Conservation (phyloP, 75 land plant species). For the Pinus tabuliformis region DNA sequence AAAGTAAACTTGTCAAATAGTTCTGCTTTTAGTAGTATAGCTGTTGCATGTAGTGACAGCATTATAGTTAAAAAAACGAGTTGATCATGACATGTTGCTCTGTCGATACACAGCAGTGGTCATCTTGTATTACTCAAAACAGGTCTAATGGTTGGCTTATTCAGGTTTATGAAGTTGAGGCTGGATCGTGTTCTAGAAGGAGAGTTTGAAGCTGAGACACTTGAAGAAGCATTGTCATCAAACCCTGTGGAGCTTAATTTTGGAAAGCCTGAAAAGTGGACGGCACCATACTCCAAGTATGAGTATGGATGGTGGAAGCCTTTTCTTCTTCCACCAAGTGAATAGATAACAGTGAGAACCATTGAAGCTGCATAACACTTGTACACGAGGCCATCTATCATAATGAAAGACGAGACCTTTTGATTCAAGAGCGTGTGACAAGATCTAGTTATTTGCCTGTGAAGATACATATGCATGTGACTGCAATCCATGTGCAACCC, state of each 20-base stretch:
- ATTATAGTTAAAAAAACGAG: background rate
- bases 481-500: too few relatives aligned
- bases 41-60: background rate
- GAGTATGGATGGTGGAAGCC: conserved; percentile 73
- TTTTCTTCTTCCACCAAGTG: conserved; percentile 38
- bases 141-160: background rate
- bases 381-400: background rate
- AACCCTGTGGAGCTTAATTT: conserved; percentile 49
- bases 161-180: conserved; percentile 93
- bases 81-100: background rate
- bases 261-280: conserved; percentile 68
- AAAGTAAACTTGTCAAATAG: background rate
- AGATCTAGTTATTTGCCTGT: background rate
- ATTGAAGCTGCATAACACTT: background rate
- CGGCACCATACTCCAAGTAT: conserved; percentile 74
- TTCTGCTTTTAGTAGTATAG: background rate
- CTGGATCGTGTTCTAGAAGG: conserved; percentile 80
- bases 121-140: background rate
- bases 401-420: background rate
- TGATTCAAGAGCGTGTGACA: background rate
- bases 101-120: background rate
- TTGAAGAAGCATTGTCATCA: conserved; percentile 64
- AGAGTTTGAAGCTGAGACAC: conserved; percentile 58
- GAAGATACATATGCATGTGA: background rate
- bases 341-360: background rate